Evolutionary conservation across 2,329 filamentous ascomycete genomes (phyloP).

Genomic region (Ceratocystis ficicola): DNA sequence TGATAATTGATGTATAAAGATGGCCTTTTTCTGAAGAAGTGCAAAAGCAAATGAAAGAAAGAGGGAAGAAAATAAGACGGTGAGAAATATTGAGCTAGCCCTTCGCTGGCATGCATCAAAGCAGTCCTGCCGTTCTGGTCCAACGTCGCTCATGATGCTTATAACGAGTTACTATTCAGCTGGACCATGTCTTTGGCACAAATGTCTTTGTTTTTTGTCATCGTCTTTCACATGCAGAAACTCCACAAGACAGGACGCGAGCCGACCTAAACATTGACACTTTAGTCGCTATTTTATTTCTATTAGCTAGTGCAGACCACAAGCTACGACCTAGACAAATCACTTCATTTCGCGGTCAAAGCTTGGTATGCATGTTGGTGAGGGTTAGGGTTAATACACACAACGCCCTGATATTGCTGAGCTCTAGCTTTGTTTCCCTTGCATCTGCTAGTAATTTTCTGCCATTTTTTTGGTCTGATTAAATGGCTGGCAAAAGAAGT

Average conservation of each 20-base stretch:
- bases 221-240: too few relatives aligned
- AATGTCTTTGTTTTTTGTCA: too few relatives aligned
- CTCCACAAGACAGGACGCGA: neutral
- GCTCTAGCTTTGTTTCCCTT: neutral
- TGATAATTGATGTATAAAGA: neutral
- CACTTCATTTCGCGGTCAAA: neutral
- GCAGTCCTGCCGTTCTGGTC: conserved; percentile 1
- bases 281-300: too few relatives aligned
- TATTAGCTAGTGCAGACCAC: too few relatives aligned
- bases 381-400: neutral
- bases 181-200: too few relatives aligned
- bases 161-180: neutral
- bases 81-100: neutral
- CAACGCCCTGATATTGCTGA: neutral
- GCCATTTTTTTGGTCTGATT: too few relatives aligned
- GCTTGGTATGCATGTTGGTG: neutral
- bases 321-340: neutral
- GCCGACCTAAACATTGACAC: neutral
- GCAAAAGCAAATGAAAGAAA: neutral
- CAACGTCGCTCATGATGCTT: neutral
- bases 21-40: neutral
- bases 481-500: too few relatives aligned
- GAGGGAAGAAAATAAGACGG: neutral
- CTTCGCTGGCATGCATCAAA: neutral
- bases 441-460: neutral